Base-by-base conservation (phyloP, 768 basidiomycete genomes). In the Royoungia palumana region DNA sequence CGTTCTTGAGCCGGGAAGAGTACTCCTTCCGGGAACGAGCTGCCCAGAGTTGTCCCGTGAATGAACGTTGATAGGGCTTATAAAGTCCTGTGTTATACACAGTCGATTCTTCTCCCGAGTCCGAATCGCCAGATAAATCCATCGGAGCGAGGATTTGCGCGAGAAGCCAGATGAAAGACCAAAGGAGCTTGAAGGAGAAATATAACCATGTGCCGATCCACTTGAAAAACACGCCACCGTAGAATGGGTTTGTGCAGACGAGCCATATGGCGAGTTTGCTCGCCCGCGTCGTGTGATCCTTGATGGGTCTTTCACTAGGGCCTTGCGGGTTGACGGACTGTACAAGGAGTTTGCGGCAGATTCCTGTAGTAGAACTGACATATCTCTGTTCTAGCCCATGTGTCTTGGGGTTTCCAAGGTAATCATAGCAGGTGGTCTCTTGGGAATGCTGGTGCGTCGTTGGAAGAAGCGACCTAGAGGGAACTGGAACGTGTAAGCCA, bases 11-110 rank as follows among this genome's bases (percentile, higher is more conserved):
- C 16, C 53, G 55, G 4, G 37, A 34, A 10, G 59, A 60, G 38
- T 54, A 32, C 14, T 60, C 59, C 36, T 21, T 60, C 2, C 16
- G n/a, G 5, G 59, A 60, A 24, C 59, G 59, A 10, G 59, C 58
- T 19, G 59, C 51, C 58, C 58, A 60, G 38, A 60, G 35, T 30
- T 60, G 59, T 3, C 55, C 47, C 25, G 35, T 50, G 42, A 50
- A 60, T 0, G 25, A 9, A 9, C 43, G 47, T 7, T 6, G 3
- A 14, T 46, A 49, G 28, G 43, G 43, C n/a, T 49, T 49, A 25
- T 49, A 49, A 16, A 20, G 2, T 1, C 55, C 41, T 5, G 51
- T 44, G 12, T 20, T 24, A 14, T 56, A 60, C 7, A 22, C 2
- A 4, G 10, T 20, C 10, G 34, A 36, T 2, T 22, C 35, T 14